A percentile compares a stretch with the other conserved stretches of the same genome.
Conservation (phyloP, 169 alveolate genomes). For the Cryptosporidium sp. region DNA sequence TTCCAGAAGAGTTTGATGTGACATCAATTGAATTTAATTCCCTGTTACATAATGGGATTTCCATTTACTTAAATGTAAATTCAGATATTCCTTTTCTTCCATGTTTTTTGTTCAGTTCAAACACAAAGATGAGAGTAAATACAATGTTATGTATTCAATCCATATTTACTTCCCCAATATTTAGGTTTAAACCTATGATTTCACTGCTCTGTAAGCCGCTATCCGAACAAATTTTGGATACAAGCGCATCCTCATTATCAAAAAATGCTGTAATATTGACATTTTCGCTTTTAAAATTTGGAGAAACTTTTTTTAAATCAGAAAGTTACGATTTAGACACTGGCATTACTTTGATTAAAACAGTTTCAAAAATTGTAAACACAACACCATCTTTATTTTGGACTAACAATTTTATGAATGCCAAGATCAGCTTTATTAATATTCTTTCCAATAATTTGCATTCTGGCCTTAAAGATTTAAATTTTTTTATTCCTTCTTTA, state of each 20-base stretch:
- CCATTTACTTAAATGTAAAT: not conserved
- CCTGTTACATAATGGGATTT: not conserved
- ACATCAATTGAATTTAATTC: not conserved
- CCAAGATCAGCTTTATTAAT: constrained; percentile 7
- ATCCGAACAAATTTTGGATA: not conserved
- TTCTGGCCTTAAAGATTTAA: constrained; percentile 2
- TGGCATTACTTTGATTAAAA: constrained; percentile 11
- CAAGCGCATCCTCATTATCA: constrained; percentile 20
- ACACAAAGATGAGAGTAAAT: constrained; percentile 15
- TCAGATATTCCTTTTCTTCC: constrained; percentile 42
- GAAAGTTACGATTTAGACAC: constrained; percentile 16
- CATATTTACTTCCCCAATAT: constrained; percentile 55
- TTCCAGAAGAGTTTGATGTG: constrained; percentile 18
- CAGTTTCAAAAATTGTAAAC: constrained; percentile 28
- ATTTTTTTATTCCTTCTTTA: constrained; percentile 39
- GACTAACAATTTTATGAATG: constrained; percentile 10
- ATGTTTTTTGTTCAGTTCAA: constrained; percentile 33
- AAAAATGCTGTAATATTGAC: constrained; percentile 14
- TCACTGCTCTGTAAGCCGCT: not conserved
- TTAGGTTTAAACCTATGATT: constrained; percentile 40
- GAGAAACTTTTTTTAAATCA: constrained; percentile 8
- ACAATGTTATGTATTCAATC: constrained; percentile 56
- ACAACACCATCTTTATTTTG: constrained; percentile 57
- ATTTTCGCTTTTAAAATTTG: constrained; percentile 2
- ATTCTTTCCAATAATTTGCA: constrained; percentile 10